Percentiles rank a stretch among this genome's conserved stretches.
Evolutionary conservation across 306 rosid species (phyloP).

Genomic region (Dryas alaskensis): DNA sequence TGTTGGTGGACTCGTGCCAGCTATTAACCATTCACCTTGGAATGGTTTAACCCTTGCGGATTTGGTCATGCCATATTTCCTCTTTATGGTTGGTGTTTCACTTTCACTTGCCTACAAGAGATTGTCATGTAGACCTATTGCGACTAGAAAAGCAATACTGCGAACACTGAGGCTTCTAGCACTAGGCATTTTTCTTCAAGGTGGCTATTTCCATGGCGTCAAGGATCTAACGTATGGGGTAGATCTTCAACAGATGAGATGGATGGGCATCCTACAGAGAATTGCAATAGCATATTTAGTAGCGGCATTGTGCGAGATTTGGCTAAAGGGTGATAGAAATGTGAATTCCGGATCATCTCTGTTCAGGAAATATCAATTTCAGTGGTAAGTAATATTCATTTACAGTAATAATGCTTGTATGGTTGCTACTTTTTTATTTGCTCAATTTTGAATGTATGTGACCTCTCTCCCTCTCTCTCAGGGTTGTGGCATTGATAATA

Average conservation of each 20-base stretch:
- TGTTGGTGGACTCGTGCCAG: constrained; percentile 77
- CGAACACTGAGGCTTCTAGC: constrained; percentile 73
- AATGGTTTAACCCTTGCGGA: constrained; percentile 91
- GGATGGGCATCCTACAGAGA: constrained; percentile 93
- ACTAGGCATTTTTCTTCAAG: constrained; percentile 93
- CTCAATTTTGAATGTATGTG: background rate
- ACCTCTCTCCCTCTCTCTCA: constrained; percentile 24
- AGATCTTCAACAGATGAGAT: constrained; percentile 67
- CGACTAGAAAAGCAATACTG: constrained; percentile 61
- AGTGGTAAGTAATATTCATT: constrained; percentile 52
- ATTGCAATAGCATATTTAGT: constrained; percentile 77
- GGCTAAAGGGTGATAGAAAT: constrained; percentile 67
- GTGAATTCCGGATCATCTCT: constrained; percentile 62
- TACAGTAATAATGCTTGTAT: background rate
- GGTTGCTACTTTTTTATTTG: background rate
- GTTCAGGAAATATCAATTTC: constrained; percentile 61
- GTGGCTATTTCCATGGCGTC: constrained; percentile 84
- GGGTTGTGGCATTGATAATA: constrained; percentile 55
- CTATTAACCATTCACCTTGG: constrained; percentile 98
- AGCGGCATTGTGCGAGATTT: constrained; percentile 84
- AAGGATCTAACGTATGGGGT: constrained; percentile 83
- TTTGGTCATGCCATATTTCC: constrained; percentile 91
- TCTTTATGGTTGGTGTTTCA: constrained; percentile 88
- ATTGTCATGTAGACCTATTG: constrained; percentile 51
- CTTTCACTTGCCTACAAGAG: constrained; percentile 92